Base-by-base conservation (phyloP, 139 green algal species). In the Tetratostichococcus sp. region DNA sequence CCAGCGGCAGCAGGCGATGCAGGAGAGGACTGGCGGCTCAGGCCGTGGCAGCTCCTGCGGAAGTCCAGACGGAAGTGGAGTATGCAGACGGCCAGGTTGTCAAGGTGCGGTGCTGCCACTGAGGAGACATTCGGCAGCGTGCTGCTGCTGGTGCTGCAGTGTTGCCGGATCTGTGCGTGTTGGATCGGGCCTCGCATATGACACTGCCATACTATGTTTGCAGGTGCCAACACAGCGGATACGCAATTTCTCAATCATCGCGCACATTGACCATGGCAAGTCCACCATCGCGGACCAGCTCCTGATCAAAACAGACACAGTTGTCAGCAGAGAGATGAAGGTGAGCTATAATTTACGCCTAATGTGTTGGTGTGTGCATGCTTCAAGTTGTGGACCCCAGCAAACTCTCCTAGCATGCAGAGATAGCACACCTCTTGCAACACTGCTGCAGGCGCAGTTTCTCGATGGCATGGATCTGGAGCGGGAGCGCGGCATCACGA, bases 401-500 rank as follows among this genome's bases (percentile, higher is more conserved):
- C n/a, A n/a, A n/a, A n/a, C n/a, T n/a, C n/a, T n/a, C n/a, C n/a
- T n/a, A n/a, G n/a, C n/a, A n/a, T n/a, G n/a, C n/a, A n/a, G n/a
- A n/a, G n/a, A n/a, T n/a, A n/a, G 39, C 39, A 50, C 39, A 14
- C 39, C 8, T 50, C 39, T 50, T 25, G 50, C 50, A 62, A 26
- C 50, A 62, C 11, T 62, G 17, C 2, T 28, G 11, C 76, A 96
- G 90, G 92, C 92, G 73, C 94, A 97, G 82, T 97, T 96, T 73
- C 87, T 98, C 71, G 94, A 98, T 80, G 90, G 84, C 75, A 98
- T 95, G 84, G 90, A 94, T 39, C 70, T 96, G 21, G 90, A 94
- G 79, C 77, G 91, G 0, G 91, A 96, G 82, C 70, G 92, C 6
- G 91, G 91, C 75, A 96, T 97, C 81, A 97, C 91, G 67, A 97